phyloP scores from a whole-genome alignment of 2,329 filamentous ascomycete genomes.

The Talaromyces sp. region DNA sequence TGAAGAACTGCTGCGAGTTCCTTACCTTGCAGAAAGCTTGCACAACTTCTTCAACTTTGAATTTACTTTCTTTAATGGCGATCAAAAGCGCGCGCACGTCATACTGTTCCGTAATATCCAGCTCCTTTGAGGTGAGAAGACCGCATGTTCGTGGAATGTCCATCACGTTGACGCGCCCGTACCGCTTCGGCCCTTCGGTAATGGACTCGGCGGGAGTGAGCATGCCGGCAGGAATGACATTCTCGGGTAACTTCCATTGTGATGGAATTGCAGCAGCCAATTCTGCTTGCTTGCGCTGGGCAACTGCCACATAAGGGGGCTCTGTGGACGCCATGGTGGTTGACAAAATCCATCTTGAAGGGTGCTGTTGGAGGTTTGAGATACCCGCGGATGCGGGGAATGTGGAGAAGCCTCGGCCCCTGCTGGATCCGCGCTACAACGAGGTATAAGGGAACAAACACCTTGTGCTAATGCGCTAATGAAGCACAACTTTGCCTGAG shows the following conservation, averaged over 20 bases:
- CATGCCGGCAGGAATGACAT: constrained; percentile 38
- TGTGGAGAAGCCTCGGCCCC: too few species aligned
- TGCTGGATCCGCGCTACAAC: too few species aligned
- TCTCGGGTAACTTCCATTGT: constrained; percentile 41
- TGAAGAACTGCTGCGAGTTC: too few species aligned
- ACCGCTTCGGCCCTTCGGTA: constrained; percentile 32
- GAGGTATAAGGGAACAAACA: too few species aligned
- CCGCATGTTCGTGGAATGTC: constrained; percentile 57
- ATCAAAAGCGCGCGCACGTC: constrained; percentile 46
- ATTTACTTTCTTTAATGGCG: constrained; percentile 35
- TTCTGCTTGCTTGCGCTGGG: constrained; percentile 42
- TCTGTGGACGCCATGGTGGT: constrained; percentile 22
- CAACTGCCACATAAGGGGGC: constrained; percentile 36
- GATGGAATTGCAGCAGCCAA: constrained; percentile 42
- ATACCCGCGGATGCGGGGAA: too few species aligned
- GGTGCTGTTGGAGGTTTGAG: too few species aligned
- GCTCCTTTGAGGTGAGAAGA: constrained; percentile 53
- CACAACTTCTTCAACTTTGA: constrained; percentile 51
- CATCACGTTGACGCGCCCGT: constrained; percentile 45
- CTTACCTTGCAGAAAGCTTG: constrained; percentile 58
- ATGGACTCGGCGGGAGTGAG: constrained; percentile 40
- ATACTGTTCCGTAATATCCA: constrained; percentile 59
- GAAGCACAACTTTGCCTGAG: too few species aligned
- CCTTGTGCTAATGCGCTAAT: too few species aligned
- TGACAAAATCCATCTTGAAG: not conserved